A percentile compares a stretch with the other conserved stretches of the same genome.
phyloP scores from a whole-genome alignment of 805 yeast species.

The Saccharomycopsis fodiens region DNA sequence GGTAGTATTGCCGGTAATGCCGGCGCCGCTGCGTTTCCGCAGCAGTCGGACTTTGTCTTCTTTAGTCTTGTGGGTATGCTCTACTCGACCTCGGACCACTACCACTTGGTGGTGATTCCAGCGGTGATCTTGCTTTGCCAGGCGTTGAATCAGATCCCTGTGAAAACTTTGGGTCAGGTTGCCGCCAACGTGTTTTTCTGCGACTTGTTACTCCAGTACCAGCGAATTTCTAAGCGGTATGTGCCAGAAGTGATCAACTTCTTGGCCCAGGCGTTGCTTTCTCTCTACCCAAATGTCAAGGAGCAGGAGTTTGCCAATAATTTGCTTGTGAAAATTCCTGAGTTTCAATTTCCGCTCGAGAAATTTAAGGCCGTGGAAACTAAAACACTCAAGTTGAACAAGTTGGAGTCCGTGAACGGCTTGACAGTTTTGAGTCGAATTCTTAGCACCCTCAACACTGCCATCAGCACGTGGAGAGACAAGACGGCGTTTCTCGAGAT shows the following conservation, averaged over 20 bases:
- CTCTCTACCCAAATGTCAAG: conserved; percentile 31
- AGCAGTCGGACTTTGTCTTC: conserved; percentile 52
- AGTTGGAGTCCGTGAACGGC: conserved; percentile 5
- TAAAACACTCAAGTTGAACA: not conserved
- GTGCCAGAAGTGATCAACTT: conserved; percentile 71
- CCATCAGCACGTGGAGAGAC: conserved; percentile 50
- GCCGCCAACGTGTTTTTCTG: conserved; percentile 61
- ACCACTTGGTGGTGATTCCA: conserved; percentile 87
- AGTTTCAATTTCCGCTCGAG: not conserved
- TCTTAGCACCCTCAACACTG: conserved; percentile 26
- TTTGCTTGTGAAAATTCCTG: conserved; percentile 1
- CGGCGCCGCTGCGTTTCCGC: conserved; percentile 27
- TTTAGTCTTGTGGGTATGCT: conserved; percentile 66
- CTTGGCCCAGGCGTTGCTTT: conserved; percentile 44
- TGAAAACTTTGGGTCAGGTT: conserved; percentile 30
- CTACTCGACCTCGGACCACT: conserved; percentile 93
- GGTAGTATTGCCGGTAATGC: conserved; percentile 23
- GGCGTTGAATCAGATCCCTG: conserved; percentile 47
- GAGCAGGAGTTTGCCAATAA: conserved; percentile 2
- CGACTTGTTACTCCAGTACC: conserved; percentile 62
- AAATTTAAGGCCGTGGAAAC: not conserved
- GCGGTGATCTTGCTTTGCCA: conserved; percentile 67
- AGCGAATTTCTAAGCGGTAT: conserved; percentile 69
- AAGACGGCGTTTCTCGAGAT: conserved; percentile 56
- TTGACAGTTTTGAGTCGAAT: conserved; percentile 21